Evolutionary conservation across 169 alveolate species (phyloP), one percentile per base, ranked within the genome.

Genomic region (Plasmodium blacklocki): DNA sequence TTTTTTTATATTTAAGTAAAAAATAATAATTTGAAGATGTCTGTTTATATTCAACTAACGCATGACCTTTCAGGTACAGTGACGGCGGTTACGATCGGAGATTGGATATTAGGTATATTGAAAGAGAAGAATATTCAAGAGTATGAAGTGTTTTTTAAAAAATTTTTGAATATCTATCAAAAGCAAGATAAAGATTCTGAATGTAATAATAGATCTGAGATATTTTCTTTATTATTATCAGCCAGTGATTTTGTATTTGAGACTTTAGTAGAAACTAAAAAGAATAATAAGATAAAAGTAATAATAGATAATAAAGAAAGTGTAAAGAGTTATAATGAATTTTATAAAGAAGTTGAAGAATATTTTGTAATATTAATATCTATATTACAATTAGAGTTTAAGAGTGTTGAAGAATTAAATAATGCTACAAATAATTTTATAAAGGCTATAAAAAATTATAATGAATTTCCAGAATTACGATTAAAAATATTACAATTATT

Each of bases 11-110:
- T n/a, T n/a, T n/a, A n/a, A n/a, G n/a, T n/a, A n/a, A n/a, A n/a
- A n/a, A n/a, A n/a, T n/a, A n/a, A n/a, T n/a, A n/a, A 52, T 52
- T 52, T 52, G 26, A 66, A 58, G 60, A 93, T 93, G 96, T 88
- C 96, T 23, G 89, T 93, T 39, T 93, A 91, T 87, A 94, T 93
- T 12, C 96, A 93, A 50, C 89, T 93, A 29, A 91, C 96, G 32
- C 94, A 91, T 75, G 96, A 93, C 47, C 67, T 93, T n/a, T 93
- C 93, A 62, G 96, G 96, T 3, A 93, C 96, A 2, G 94, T 93
- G 23, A 93, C 94, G 45, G 91, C 96, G 8, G 96, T 93, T 11
- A 88, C 96, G n/a, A 88, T 93, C 66, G 96, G 96, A 45, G 96
- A 93, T 78, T 93, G 94, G 94, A 92, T 93, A 59, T 86, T 93